Percentiles rank a stretch among this genome's conserved stretches.
Evolutionary conservation across 2,329 filamentous ascomycete genomes (phyloP).

Genomic region (Pseudocercospora fijiensis): DNA sequence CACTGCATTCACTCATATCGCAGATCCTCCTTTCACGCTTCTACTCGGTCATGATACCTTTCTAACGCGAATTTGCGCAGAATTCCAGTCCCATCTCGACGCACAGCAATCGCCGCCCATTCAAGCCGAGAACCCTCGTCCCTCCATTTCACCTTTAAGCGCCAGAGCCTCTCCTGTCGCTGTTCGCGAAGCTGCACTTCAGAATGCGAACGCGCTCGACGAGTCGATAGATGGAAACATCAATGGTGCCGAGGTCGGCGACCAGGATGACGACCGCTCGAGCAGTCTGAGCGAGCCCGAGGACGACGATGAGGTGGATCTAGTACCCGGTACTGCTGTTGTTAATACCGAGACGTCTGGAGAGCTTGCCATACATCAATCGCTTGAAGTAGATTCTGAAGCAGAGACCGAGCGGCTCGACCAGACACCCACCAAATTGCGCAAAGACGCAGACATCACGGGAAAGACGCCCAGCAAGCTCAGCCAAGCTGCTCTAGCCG

Average conservation of each 20-base stretch:
- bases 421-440: slow-evolving; percentile 53
- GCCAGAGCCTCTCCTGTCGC: slow-evolving; percentile 34
- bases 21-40: background rate
- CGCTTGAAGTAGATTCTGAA: slow-evolving; percentile 65
- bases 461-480: slow-evolving; percentile 77
- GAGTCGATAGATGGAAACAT: background rate
- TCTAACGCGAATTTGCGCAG: slow-evolving; percentile 11
- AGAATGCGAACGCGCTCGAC: slow-evolving; percentile 1
- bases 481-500: slow-evolving; percentile 56
- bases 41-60: background rate
- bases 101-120: slow-evolving; percentile 17
- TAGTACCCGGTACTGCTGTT: slow-evolving; percentile 17
- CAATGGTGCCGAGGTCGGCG: slow-evolving; percentile 25
- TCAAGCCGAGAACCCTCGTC: slow-evolving; percentile 22
- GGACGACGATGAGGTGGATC: slow-evolving; percentile 58
- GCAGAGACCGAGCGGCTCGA: slow-evolving; percentile 93
- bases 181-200: slow-evolving; percentile 21
- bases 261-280: slow-evolving; percentile 56
- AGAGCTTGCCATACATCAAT: slow-evolving; percentile 29
- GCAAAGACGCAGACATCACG: slow-evolving; percentile 44
- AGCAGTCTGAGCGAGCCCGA: slow-evolving; percentile 93
- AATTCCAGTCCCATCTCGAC: slow-evolving; percentile 18
- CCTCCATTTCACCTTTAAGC: slow-evolving; percentile 40
- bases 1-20: background rate
- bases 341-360: slow-evolving; percentile 11